Evolutionary conservation across 2,329 filamentous ascomycete genomes (phyloP), one percentile per base, ranked within the genome.

Genomic region (Chrysosporium keratinophilum): DNA sequence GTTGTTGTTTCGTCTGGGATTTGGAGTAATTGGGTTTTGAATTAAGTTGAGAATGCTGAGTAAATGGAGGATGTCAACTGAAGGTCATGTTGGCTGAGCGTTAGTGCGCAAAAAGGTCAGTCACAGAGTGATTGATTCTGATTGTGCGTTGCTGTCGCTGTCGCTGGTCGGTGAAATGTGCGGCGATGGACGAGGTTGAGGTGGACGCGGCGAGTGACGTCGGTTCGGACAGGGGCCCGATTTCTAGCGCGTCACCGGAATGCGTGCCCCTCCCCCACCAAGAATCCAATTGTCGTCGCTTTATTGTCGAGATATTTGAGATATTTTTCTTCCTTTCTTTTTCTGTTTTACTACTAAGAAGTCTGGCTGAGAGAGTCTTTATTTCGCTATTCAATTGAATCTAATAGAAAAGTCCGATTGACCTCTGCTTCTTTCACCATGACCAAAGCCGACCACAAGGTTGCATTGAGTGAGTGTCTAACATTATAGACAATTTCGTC

Each of bases 361-460:
- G 46, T n/a, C 39, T 6, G 6, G 6, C 31, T 39, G 33, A 31
- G 17, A 41, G 14, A 45, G 44, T 23, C 28, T n/a, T 7, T 39
- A 41, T 49, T 43, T 49, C 34, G 19, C 35, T 33, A 52, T 50
- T 37, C 28, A 45, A 9, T 20, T n/a, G 45, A 11, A 7, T 49
- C 51, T 9, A 10, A 51, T 40, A 54, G 43, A 53, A 17, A 37
- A 39, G 20, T 5, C 37, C 47, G 35, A 50, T 50, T 54, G 23
- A 35, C 34, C 20, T 34, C 47, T 34, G n/a, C 34, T 46, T 56
- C 61, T 56, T 59, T 62, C 70, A 76, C 67, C 60, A 85, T 86
- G 82, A 77, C 76, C 59, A 74, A 81, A 65, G 80, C 84, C 67
- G 78, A 85, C 66, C 81, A 86, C 58, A 86, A 85, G 71, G 78